Conservation (phyloP, 108 stramenopile species). For the Epithemia pelagica region DNA sequence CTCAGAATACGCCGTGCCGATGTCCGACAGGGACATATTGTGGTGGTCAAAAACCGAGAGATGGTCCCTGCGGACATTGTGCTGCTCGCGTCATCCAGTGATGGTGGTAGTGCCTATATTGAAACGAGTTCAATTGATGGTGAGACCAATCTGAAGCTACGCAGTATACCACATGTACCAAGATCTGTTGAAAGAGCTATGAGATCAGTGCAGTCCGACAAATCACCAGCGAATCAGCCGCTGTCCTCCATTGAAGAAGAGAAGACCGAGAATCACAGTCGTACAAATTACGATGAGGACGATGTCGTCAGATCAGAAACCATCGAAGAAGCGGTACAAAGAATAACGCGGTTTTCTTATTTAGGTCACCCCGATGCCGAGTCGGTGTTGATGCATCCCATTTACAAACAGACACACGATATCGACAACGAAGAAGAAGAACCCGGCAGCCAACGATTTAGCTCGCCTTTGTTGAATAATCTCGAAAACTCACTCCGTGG, state of each 20-base stretch:
- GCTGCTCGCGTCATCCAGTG: slow-evolving; percentile 73
- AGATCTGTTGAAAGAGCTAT: slow-evolving; percentile 6
- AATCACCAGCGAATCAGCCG: neutral
- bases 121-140: slow-evolving; percentile 96
- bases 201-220: neutral
- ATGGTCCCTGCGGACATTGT: slow-evolving; percentile 93
- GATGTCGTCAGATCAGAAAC: slow-evolving; percentile 23
- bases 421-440: neutral
- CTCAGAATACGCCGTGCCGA: slow-evolving; percentile 62
- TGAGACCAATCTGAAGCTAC: slow-evolving; percentile 94
- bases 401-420: neutral
- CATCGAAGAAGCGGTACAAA: slow-evolving; percentile 54
- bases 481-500: slow-evolving; percentile 2
- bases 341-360: slow-evolving; percentile 56
- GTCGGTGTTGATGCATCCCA: slow-evolving; percentile 43
- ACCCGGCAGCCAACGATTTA: neutral
- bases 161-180: slow-evolving; percentile 64
- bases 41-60: slow-evolving; percentile 86
- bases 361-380: slow-evolving; percentile 55
- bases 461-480: neutral
- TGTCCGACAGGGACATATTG: slow-evolving; percentile 84
- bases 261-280: slow-evolving; percentile 6
- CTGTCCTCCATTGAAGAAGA: slow-evolving; percentile 11
- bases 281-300: neutral
- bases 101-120: slow-evolving; percentile 83